Evolutionary conservation across 495 filamentous ascomycete species (phyloP).

Genomic region (Trichoderma asperelloides): DNA sequence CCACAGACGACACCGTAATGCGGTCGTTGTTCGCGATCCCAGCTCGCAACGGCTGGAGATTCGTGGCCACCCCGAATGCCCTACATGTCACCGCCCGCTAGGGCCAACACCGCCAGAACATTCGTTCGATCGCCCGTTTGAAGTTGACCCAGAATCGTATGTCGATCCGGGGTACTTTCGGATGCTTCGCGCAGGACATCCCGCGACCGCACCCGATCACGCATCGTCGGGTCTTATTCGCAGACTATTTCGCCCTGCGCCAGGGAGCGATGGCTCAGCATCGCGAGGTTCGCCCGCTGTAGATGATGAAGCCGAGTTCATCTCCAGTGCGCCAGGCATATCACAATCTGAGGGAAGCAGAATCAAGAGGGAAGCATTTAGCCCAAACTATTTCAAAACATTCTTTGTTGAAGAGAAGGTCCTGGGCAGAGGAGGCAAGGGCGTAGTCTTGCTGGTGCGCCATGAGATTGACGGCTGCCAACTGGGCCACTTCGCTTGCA

Average conservation of each 20-base stretch:
- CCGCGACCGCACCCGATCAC: slow-evolving; percentile 29
- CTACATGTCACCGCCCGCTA: slow-evolving; percentile 78
- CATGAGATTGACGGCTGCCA: slow-evolving; percentile 83
- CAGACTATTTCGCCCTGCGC: slow-evolving; percentile 31
- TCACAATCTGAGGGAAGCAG: slow-evolving; percentile 39
- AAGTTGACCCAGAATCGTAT: slow-evolving; percentile 53
- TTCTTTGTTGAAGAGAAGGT: slow-evolving; percentile 85
- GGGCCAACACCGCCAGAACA: slow-evolving; percentile 27
- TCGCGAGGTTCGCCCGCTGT: slow-evolving; percentile 20
- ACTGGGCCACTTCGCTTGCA: slow-evolving; percentile 88
- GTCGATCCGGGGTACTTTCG: slow-evolving; percentile 88
- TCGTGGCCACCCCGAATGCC: slow-evolving; percentile 66
- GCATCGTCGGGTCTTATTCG: slow-evolving; percentile 43
- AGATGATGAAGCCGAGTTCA: slow-evolving; percentile 27
- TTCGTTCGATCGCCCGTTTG: slow-evolving; percentile 40
- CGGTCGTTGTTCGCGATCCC: slow-evolving; percentile 84
- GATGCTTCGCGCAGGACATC: slow-evolving; percentile 57
- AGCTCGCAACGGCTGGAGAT: slow-evolving; percentile 78
- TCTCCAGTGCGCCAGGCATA: slow-evolving; percentile 42
- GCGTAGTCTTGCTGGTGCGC: slow-evolving; percentile 82
- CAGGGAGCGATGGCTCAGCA: background rate
- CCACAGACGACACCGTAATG: slow-evolving; percentile 79
- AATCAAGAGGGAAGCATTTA: slow-evolving; percentile 80
- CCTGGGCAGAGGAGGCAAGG: slow-evolving; percentile 85
- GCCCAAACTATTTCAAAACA: slow-evolving; percentile 77